Conservation (phyloP, 176 grass and related monocot genomes). For the Pharus latifolius region DNA sequence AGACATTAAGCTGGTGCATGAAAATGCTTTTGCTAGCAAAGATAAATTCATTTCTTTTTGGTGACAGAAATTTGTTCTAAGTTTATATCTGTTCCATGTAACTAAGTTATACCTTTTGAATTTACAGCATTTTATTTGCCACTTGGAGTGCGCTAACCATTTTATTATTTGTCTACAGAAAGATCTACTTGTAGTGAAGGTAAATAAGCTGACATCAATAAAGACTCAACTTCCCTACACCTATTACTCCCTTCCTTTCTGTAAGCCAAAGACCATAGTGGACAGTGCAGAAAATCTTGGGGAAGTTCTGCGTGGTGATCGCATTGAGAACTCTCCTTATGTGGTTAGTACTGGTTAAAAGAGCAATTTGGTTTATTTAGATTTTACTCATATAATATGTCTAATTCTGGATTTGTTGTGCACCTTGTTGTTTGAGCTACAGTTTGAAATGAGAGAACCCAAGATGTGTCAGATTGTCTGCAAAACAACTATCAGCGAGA, state of each 20-base stretch:
- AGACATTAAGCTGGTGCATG: background rate
- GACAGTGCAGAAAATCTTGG: slow-evolving; percentile 55
- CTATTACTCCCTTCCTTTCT: slow-evolving; percentile 59
- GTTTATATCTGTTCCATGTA: background rate
- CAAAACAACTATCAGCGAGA: slow-evolving; percentile 23
- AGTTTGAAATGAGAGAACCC: slow-evolving; percentile 57
- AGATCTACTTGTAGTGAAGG: slow-evolving; percentile 38
- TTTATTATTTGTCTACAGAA: slow-evolving; percentile 15
- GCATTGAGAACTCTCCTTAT: slow-evolving; percentile 61
- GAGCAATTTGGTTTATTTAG: background rate
- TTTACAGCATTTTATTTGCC: background rate
- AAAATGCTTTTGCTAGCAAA: no score
- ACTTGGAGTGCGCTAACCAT: background rate
- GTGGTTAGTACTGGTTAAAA: slow-evolving; percentile 22
- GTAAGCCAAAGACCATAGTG: slow-evolving; percentile 35
- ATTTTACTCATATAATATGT: background rate
- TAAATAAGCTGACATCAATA: slow-evolving; percentile 51
- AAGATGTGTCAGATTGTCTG: slow-evolving; percentile 61
- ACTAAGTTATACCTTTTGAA: background rate
- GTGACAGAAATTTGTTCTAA: no score
- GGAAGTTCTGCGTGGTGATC: slow-evolving; percentile 63
- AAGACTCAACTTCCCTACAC: slow-evolving; percentile 55
- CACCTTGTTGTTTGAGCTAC: background rate
- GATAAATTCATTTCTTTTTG: no score
- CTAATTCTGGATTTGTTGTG: background rate